A percentile compares a stretch with the other conserved stretches of the same genome.
These are phyloP conservation scores for Symbiodinium natans DNA, from an alignment of 73 alveolate genomes.

Conservation along the genomic window DNA sequence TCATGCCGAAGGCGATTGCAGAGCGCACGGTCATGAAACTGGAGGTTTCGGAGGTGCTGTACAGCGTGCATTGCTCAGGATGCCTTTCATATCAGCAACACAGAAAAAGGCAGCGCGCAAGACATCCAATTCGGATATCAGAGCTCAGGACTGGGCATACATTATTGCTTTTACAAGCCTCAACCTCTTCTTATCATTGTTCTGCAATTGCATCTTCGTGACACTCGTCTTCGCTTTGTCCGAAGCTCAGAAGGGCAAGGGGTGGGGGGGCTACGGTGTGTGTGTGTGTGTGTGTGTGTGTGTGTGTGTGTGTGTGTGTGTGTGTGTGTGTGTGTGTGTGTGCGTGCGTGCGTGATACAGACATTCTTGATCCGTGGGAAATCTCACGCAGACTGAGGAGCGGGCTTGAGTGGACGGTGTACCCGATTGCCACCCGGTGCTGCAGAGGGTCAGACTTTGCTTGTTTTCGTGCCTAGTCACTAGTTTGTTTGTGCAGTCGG, in stretches of 20 bases:
- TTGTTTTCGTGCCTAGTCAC: too few relatives aligned
- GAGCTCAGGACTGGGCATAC: conserved; percentile 16
- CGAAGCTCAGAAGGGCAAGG: not conserved
- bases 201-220: not conserved
- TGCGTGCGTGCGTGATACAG: too few relatives aligned
- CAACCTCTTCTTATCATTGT: not conserved
- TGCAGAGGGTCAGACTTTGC: too few relatives aligned
- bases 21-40: conserved; percentile 27
- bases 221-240: not conserved
- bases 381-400: too few relatives aligned
- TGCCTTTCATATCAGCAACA: too few relatives aligned
- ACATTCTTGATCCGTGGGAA: too few relatives aligned
- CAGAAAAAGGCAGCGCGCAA: too few relatives aligned
- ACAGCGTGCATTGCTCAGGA: not conserved
- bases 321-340: too few relatives aligned
- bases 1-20: conserved; percentile 32
- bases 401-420: not conserved
- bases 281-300: too few relatives aligned
- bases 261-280: too few relatives aligned
- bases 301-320: too few relatives aligned
- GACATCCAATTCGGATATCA: not conserved
- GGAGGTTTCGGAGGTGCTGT: conserved; percentile 39
- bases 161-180: conserved; percentile 8
- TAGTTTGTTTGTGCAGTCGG: too few relatives aligned
- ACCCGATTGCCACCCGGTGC: not conserved